Conservation (phyloP, 148 eudicot species). For the Nyssa sinensis region DNA sequence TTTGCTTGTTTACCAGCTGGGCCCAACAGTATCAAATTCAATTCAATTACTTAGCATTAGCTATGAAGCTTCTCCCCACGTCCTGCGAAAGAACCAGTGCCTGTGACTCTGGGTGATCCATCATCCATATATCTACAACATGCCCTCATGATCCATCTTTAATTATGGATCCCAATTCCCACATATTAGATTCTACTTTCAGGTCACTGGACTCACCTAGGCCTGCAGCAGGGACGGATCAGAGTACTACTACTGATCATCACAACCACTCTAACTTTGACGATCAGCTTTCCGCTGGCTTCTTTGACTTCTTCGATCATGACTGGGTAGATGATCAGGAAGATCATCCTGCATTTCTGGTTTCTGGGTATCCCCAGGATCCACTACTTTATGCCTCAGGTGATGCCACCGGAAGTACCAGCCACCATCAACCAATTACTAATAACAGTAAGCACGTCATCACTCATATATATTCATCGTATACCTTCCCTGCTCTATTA, state of each 20-base stretch:
- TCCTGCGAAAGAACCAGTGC: conserved; percentile 28
- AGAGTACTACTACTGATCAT: conserved; percentile 23
- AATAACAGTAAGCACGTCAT: conserved; percentile 13
- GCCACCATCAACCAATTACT: conserved; percentile 25
- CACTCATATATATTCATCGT: too few relatives aligned
- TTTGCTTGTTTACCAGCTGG: not conserved
- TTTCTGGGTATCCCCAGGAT: conserved; percentile 15
- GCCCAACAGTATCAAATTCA: not conserved
- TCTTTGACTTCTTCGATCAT: conserved; percentile 29
- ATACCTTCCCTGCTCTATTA: not conserved
- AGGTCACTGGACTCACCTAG: conserved; percentile 36
- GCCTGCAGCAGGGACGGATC: too few relatives aligned
- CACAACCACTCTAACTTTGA: conserved; percentile 30
- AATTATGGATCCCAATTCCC: not conserved
- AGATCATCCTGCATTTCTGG: conserved; percentile 23
- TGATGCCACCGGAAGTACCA: conserved; percentile 27
- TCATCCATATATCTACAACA: conserved; percentile 1
- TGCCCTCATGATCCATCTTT: not conserved
- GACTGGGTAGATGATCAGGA: conserved; percentile 23
- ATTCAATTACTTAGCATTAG: conserved; percentile 5
- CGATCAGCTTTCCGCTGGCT: conserved; percentile 46
- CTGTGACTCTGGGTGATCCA: not conserved
- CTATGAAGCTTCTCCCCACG: conserved; percentile 40
- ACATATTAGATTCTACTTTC: conserved; percentile 11
- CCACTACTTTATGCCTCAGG: not conserved